A percentile compares a stretch with the other conserved stretches of the same genome.
phyloP scores from a whole-genome alignment of 2,329 filamentous ascomycete species.

The Trichophyton equinum region DNA sequence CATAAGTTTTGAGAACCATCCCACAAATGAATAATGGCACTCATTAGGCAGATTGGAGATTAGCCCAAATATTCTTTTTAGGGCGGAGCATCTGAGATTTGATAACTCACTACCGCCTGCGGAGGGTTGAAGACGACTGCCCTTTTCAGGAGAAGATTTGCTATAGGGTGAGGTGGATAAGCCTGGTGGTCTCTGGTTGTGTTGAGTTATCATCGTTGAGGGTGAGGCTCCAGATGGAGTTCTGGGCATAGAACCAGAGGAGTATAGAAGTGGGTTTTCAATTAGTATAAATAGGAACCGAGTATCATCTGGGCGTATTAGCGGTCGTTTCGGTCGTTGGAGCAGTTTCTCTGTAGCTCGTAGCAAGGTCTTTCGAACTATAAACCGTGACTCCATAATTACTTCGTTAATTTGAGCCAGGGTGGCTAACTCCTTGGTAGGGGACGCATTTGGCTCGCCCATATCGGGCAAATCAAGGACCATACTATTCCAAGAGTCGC shows the following conservation, averaged over 20 bases:
- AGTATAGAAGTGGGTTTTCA: slow-evolving; percentile 62
- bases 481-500: slow-evolving; percentile 53
- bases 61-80: slow-evolving; percentile 73
- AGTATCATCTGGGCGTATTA: slow-evolving; percentile 56
- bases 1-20: slow-evolving; percentile 64
- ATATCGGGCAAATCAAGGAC: slow-evolving; percentile 36
- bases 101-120: slow-evolving; percentile 19
- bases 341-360: slow-evolving; percentile 68
- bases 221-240: neutral
- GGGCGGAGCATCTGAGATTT: slow-evolving; percentile 66
- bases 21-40: slow-evolving; percentile 63
- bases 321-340: slow-evolving; percentile 60
- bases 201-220: neutral
- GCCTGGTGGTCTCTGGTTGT: slow-evolving; percentile 12
- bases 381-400: slow-evolving; percentile 51
- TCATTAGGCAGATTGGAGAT: slow-evolving; percentile 61
- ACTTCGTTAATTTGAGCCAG: slow-evolving; percentile 39
- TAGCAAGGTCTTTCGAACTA: slow-evolving; percentile 56
- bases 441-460: slow-evolving; percentile 11
- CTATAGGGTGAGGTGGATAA: slow-evolving; percentile 15
- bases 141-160: slow-evolving; percentile 16
- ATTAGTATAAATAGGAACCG: slow-evolving; percentile 68
- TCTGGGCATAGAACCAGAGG: slow-evolving; percentile 21
- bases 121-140: slow-evolving; percentile 19
- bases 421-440: slow-evolving; percentile 32